A percentile compares a stretch with the other conserved stretches of the same genome.
These are phyloP conservation scores for Rhodotorula glutinis DNA, from an alignment of 1,284 basidiomycete genomes.

Conservation along the genomic window DNA sequence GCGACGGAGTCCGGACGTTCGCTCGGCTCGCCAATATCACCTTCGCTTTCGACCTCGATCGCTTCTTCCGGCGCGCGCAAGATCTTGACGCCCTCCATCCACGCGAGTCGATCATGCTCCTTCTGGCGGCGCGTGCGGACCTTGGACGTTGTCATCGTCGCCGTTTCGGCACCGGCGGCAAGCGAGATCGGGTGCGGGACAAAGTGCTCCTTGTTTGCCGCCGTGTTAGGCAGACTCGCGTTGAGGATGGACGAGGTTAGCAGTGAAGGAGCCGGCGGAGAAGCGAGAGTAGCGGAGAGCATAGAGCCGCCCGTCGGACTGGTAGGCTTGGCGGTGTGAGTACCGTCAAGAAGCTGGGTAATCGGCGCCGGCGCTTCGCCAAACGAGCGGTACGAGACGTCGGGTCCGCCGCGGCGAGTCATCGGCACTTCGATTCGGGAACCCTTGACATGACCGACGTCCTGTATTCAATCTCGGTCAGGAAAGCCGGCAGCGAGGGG, in stretches of 20 bases:
- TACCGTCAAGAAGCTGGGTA: constrained; percentile 9
- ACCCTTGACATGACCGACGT: constrained; percentile 54
- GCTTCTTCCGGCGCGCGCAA: constrained; percentile 19
- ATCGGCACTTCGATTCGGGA: constrained; percentile 54
- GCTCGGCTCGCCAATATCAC: background rate
- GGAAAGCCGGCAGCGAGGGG: background rate
- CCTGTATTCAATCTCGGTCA: constrained; percentile 37
- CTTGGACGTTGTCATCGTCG: constrained; percentile 36
- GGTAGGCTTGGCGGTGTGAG: background rate
- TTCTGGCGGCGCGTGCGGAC: constrained; percentile 30
- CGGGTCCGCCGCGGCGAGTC: constrained; percentile 48
- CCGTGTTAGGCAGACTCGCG: constrained; percentile 6
- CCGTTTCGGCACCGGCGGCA: constrained; percentile 1
- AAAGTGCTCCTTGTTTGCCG: constrained; percentile 12
- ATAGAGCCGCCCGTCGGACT: constrained; percentile 14
- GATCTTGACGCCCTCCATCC: constrained; percentile 44
- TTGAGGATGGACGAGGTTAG: constrained; percentile 33
- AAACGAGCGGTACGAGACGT: constrained; percentile 37
- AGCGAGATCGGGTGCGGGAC: background rate
- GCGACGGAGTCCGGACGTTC: background rate
- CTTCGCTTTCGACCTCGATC: background rate
- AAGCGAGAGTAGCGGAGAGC: constrained; percentile 24
- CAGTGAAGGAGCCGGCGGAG: constrained; percentile 17
- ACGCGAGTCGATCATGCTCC: constrained; percentile 40
- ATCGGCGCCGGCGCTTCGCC: constrained; percentile 27